phyloP scores from a whole-genome alignment of 805 yeast genomes.

The Yarrowia yakushimensis region DNA sequence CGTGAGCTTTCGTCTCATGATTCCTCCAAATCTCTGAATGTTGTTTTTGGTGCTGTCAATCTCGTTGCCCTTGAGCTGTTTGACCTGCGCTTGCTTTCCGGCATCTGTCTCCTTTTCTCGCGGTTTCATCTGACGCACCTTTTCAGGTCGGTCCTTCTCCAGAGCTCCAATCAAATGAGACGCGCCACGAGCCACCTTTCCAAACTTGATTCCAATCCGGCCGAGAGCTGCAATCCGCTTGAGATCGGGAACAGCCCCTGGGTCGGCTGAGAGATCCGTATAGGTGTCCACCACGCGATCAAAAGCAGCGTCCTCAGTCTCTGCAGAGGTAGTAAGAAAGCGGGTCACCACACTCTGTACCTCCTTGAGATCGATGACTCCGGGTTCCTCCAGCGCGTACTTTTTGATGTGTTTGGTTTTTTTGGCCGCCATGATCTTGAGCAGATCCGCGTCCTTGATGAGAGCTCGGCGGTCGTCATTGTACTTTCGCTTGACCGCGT shows the following conservation, averaged over 20 bases:
- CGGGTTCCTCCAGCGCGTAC: constrained; percentile 4
- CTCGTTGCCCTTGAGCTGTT: neutral
- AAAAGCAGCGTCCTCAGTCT: neutral
- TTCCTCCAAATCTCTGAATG: neutral
- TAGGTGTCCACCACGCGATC: neutral
- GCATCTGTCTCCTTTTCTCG: neutral
- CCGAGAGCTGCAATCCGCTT: neutral
- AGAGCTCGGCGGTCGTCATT: constrained; percentile 12
- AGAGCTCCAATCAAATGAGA: constrained; percentile 8
- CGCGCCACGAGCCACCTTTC: constrained; percentile 1
- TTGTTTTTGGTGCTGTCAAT: neutral
- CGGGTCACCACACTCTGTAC: neutral
- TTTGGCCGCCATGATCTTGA: neutral
- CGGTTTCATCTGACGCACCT: neutral
- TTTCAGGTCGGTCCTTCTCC: neutral
- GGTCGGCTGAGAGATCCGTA: neutral
- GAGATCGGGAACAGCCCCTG: neutral
- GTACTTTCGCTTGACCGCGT: neutral
- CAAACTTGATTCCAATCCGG: neutral
- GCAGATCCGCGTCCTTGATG: constrained; percentile 4
- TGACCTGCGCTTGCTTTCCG: neutral
- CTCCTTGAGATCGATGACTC: neutral
- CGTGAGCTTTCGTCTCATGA: neutral
- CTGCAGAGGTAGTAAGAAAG: neutral
- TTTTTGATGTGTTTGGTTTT: constrained; percentile 6